Percentiles rank a stretch among this genome's conserved stretches.
phyloP scores from a whole-genome alignment of 2,329 filamentous ascomycete genomes.

The Chalaropsis thielavioides region DNA sequence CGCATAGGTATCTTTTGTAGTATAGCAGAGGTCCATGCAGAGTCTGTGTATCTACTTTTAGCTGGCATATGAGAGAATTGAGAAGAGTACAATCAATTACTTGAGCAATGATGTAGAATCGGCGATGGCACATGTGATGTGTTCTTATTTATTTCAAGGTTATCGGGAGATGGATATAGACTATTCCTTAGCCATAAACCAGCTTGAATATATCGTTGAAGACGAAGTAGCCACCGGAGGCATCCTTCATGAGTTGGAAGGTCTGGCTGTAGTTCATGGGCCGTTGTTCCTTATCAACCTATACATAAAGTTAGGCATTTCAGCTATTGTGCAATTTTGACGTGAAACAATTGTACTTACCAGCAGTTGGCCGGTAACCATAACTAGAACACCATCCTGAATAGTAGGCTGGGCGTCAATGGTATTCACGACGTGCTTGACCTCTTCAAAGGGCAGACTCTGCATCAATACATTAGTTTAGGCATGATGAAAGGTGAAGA shows the following conservation, averaged over 20 bases:
- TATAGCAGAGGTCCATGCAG: too few species aligned
- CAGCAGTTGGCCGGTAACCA: constrained; percentile 75
- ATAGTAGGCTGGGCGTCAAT: constrained; percentile 67
- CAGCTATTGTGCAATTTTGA: neutral
- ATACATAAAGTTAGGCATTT: neutral
- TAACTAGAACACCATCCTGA: constrained; percentile 60
- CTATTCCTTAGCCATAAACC: constrained; percentile 44
- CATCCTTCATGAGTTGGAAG: constrained; percentile 68
- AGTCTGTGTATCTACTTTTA: too few species aligned
- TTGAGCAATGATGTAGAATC: neutral
- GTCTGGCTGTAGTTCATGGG: constrained; percentile 85
- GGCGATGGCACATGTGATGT: neutral
- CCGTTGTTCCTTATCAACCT: constrained; percentile 75
- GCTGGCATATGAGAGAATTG: neutral
- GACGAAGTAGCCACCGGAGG: constrained; percentile 59
- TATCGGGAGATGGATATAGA: neutral
- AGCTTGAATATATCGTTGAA: constrained; percentile 94
- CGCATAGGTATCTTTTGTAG: too few species aligned
- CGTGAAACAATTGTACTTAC: constrained; percentile 36
- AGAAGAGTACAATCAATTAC: neutral
- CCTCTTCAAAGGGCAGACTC: constrained; percentile 66
- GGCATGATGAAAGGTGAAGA: neutral
- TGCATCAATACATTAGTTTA: constrained; percentile 26
- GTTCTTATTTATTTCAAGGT: neutral
- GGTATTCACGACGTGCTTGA: constrained; percentile 63